phyloP scores from a whole-genome alignment of 352 stramenopile species.

The Hyaloperonospora arabidopsidis region DNA sequence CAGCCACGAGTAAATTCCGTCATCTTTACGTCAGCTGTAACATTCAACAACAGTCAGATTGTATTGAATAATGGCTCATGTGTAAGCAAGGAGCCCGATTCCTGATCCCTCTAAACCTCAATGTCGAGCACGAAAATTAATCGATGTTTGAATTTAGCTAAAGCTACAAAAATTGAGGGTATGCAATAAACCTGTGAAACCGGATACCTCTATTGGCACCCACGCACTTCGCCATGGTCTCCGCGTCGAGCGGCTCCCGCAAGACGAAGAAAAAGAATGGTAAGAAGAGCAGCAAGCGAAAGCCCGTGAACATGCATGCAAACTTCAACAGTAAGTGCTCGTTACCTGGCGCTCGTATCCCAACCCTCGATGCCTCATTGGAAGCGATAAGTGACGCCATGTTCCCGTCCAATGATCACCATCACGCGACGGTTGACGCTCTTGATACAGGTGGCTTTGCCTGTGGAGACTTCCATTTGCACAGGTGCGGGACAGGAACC shows the following conservation, averaged over 20 bases:
- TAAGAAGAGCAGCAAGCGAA: conserved; percentile 69
- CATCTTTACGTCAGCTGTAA: too few relatives aligned
- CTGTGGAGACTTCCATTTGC: conserved; percentile 75
- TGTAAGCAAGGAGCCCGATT: too few relatives aligned
- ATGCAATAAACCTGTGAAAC: conserved; percentile 2
- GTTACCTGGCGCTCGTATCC: conserved; percentile 5
- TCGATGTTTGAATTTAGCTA: too few relatives aligned
- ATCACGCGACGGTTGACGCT: conserved; percentile 24
- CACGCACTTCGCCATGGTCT: conserved; percentile 38
- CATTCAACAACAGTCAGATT: too few relatives aligned
- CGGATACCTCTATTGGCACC: conserved; percentile 8
- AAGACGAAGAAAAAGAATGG: conserved; percentile 31
- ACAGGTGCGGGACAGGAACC: conserved; percentile 42
- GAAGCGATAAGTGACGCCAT: conserved; percentile 54
- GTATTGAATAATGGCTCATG: too few relatives aligned
- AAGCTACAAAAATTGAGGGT: too few relatives aligned
- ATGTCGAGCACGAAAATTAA: too few relatives aligned
- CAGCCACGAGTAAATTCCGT: too few relatives aligned
- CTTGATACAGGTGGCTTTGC: conserved; percentile 48
- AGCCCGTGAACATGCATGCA: conserved; percentile 74
- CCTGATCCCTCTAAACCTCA: too few relatives aligned
- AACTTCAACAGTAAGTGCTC: conserved; percentile 83
- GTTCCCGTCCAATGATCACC: conserved; percentile 63
- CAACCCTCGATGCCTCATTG: conserved; percentile 11
- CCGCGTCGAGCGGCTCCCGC: conserved; percentile 34